Evolutionary conservation across 2,329 filamentous ascomycete genomes (phyloP), one percentile per base, ranked within the genome.

Genomic region (Aspergillus awamori): DNA sequence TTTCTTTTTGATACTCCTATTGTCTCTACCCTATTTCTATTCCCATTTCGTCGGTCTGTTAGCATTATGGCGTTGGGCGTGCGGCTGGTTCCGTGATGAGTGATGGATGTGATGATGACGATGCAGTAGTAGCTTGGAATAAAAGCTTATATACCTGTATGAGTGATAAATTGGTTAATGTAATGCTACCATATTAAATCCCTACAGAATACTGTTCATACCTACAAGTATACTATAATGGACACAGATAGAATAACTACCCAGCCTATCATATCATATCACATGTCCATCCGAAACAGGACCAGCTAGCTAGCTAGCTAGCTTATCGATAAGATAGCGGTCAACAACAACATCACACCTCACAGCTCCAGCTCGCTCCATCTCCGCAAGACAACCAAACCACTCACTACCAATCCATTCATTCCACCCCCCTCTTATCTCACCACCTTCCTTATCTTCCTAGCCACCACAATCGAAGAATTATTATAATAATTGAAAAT

Each of bases 21-120:
- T 56, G 60, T 47, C 52, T 62, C 2, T 33, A 48, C 60, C 61
- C 60, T 36, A 36, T 36, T 24, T 38, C 22, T 17, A 39, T 58
- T 39, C 20, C 49, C 30, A 51, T 52, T 30, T 22, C 30, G 51
- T 33, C 24, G 47, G 39, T 36, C 33, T 36, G 8, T 47, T 54
- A 62, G 66, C 69, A 72, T 71, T 60, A 51, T 57, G 68, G 68
- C 67, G 72, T 74, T 72, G 7, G 62, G 65, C 22, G 63, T 64
- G 62, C 61, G 61, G 60, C 61, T 60, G 58, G 43, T 24, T 30
- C 55, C 30, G 28, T 49, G 33, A 51, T 38, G 45, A 56, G 26
- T 15, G 33, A 36, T 41, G 33, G 13, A 56, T 54, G 49, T 59
- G 54, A 63, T 58, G 61, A 33, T 57, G 39, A 56, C 49, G 36